phyloP scores from a whole-genome alignment of 2,329 filamentous ascomycete species.

The Tolypocladium capitatum region DNA sequence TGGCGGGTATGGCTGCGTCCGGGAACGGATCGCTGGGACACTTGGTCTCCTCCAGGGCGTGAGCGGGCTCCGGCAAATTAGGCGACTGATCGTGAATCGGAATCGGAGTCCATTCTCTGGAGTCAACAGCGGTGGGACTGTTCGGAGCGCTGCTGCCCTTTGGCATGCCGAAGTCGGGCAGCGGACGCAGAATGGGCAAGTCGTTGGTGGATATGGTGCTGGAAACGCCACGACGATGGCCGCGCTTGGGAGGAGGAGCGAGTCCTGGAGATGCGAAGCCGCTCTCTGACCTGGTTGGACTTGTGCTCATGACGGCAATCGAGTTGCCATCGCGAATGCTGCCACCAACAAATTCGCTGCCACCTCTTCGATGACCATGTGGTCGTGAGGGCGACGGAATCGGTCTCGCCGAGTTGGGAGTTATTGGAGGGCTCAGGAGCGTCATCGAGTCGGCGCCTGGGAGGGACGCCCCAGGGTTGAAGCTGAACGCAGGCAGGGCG shows the following conservation, averaged over 20 bases:
- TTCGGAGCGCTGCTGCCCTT: constrained; percentile 50
- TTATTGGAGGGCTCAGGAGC: constrained; percentile 40
- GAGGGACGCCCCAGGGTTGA: constrained; percentile 35
- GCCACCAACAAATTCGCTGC: constrained; percentile 77
- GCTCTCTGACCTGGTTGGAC: constrained; percentile 51
- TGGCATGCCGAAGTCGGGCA: constrained; percentile 35
- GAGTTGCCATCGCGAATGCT: constrained; percentile 45
- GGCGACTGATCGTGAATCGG: constrained; percentile 7
- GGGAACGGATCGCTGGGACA: not conserved
- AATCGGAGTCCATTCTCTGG: constrained; percentile 9
- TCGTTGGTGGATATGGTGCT: constrained; percentile 75
- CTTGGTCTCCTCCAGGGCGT: not conserved
- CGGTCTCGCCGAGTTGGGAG: constrained; percentile 35
- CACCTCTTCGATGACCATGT: constrained; percentile 67
- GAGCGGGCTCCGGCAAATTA: constrained; percentile 4
- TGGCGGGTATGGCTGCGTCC: not conserved
- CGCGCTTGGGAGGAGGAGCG: constrained; percentile 39
- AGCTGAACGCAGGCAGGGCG: constrained; percentile 40
- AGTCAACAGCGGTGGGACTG: constrained; percentile 39
- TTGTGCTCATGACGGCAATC: constrained; percentile 52
- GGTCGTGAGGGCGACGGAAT: constrained; percentile 44
- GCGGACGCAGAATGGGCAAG: constrained; percentile 54
- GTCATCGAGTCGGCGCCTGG: constrained; percentile 18
- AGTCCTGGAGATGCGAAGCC: constrained; percentile 45
- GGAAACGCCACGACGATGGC: constrained; percentile 59